Base-by-base conservation (phyloP, 495 filamentous ascomycete species). In the Daldinia caldariorum region DNA sequence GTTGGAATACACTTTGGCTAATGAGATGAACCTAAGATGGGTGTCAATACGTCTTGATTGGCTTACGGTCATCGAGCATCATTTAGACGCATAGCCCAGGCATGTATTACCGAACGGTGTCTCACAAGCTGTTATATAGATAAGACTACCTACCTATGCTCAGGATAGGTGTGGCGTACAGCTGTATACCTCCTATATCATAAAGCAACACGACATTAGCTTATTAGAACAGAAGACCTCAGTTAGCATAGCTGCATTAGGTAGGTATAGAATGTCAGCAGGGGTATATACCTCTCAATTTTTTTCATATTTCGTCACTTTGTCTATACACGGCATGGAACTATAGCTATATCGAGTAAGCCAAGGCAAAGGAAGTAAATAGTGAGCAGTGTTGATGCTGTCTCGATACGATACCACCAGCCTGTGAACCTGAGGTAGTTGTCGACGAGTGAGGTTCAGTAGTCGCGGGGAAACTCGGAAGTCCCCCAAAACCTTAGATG, bases 371-470 rank as follows among this genome's bases (percentile, higher is more conserved):
- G 43, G 20, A 47, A 10, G 16, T 12, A 18, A 41, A 50, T 18
- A 49, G 31, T n/a, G 54, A 35, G 10, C 38, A 6, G 20, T 39
- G 61, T 39, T 26, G 53, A 35, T 8, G 39, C 22, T 56, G 20
- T 51, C 50, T 34, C 16, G 51, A 20, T 50, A 45, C 16, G 51
- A 20, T 50, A 45, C 31, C 7, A 22, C 53, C 45, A 55, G 45
- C 14, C 39, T 35, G 35, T 22, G 53, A 22, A 14, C 34, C 61
- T 65, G n/a, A n/a, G n/a, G 61, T 50, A 60, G 38, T 61, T 53
- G 58, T 66, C 65, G 70, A 58, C 43, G 61, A 69, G 54, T 61
- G 64, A 57, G 54, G 26, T 13, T 61, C 32, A 37, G 20, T 45
- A 66, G 61, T 55, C 14, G 41, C 29, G 56, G 39, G 49, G 26